Evolutionary conservation across 148 eudicot species (phyloP).

Genomic region (Vaccinium vitisidaea): DNA sequence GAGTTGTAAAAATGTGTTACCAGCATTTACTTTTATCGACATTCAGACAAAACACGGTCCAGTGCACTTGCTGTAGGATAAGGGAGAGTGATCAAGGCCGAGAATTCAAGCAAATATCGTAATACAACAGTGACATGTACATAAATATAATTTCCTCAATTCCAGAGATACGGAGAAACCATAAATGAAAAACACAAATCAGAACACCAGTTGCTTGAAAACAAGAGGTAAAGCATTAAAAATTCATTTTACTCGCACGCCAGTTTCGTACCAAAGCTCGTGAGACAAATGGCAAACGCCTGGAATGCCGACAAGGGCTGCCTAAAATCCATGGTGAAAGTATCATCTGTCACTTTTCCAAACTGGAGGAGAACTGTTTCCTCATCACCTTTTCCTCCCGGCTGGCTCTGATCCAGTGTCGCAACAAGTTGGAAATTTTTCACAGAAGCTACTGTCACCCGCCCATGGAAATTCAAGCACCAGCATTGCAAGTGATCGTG

Average conservation of each 20-base stretch:
- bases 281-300: slow-evolving; percentile 93
- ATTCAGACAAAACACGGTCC: background rate
- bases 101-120: background rate
- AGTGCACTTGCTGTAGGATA: background rate
- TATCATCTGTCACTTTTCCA: slow-evolving; percentile 87
- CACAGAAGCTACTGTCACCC: slow-evolving; percentile 94
- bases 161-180: background rate
- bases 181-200: background rate
- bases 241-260: slow-evolving; percentile 37
- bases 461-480: slow-evolving; percentile 97
- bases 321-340: slow-evolving; percentile 92
- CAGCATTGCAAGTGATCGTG: slow-evolving; percentile 94
- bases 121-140: background rate
- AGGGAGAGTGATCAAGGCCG: background rate
- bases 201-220: background rate
- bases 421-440: slow-evolving; percentile 93
- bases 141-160: background rate
- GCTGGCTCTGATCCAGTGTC: slow-evolving; percentile 80
- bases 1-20: background rate
- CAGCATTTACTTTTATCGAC: background rate
- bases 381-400: slow-evolving; percentile 82
- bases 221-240: background rate
- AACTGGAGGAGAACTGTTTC: slow-evolving; percentile 91
- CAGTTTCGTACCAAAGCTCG: slow-evolving; percentile 94
- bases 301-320: slow-evolving; percentile 92